Evolutionary conservation across 129 eudicot genomes (phyloP), one percentile per base, ranked within the genome.

Genomic region (Dittrichia graveolens): DNA sequence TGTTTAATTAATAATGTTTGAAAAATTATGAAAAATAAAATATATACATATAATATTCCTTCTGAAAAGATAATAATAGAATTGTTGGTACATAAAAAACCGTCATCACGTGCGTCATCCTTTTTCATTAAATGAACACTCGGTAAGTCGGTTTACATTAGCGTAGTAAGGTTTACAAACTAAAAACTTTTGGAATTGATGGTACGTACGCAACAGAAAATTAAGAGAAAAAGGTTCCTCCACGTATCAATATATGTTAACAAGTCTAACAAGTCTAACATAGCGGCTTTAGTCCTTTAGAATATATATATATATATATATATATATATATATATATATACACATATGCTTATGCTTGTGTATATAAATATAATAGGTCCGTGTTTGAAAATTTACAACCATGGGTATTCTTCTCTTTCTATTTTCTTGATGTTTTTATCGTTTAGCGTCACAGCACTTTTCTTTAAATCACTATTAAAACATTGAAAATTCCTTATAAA

Each of bases 271-370:
- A 24, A 24, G 80, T 67, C 80, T 18, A 45, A 46, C 31, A 76
- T 58, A 67, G 46, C 80, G 75, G 80, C 80, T 67, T 76, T 14
- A 57, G 34, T n/a, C n/a, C n/a, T n/a, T n/a, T n/a, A n/a, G n/a
- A n/a, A 67, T 57, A 46, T 67, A 67, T 24, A 2, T 24, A 24
- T 24, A 24, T 24, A 57, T 46, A 38, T 67, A 67, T 58, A 76
- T 76, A 67, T 57, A 46, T 67, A 67, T 24, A 67, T 57, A 46
- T 67, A 67, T 24, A 2, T 24, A 24, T 24, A 24, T 24, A 57
- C 57, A 38, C 57, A 67, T 58, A 76, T 76, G 42, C 75, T 57
- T 40, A 58, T 76, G 69, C 67, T 57, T 35, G 69, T 67, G 41
- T 48, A 44, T 53, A 73, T 65, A 55, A 24, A 35, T 65, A 45